phyloP scores from a whole-genome alignment of 345 rosid species.

The Carallia brachiata region DNA sequence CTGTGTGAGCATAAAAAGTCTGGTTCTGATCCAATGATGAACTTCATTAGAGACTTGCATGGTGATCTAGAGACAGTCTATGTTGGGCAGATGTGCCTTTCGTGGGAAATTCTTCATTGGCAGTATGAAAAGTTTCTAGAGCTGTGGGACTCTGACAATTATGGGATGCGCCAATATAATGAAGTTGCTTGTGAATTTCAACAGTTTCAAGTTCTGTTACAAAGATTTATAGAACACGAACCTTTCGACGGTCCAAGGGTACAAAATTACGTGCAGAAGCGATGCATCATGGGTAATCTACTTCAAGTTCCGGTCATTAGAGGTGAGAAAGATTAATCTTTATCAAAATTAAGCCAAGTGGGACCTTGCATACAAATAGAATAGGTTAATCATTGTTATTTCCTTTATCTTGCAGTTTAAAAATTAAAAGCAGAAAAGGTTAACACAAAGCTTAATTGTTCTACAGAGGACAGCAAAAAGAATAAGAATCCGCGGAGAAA shows the following conservation, averaged over 20 bases:
- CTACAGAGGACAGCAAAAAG: conserved; percentile 66
- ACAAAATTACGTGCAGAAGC: conserved; percentile 63
- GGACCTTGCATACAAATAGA: background rate
- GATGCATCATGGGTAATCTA: conserved; percentile 67
- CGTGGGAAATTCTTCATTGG: conserved; percentile 98
- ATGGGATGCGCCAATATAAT: conserved; percentile 52
- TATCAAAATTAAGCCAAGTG: background rate
- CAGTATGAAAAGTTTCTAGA: conserved; percentile 76
- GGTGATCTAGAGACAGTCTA: conserved; percentile 76
- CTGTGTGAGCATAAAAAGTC: conserved; percentile 47
- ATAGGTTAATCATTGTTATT: conserved; percentile 5
- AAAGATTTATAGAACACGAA: conserved; percentile 87
- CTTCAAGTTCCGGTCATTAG: conserved; percentile 89
- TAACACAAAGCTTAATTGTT: background rate
- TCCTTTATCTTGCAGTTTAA: conserved; percentile 18
- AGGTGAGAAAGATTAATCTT: conserved; percentile 40
- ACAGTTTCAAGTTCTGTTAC: conserved; percentile 82
- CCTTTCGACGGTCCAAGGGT: conserved; percentile 80
- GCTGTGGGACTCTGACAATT: conserved; percentile 66
- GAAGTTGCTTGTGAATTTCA: conserved; percentile 93
- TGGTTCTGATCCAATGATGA: conserved; percentile 48
- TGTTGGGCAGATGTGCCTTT: conserved; percentile 95
- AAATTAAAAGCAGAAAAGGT: too few species aligned
- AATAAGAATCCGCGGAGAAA: conserved; percentile 45
- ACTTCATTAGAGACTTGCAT: conserved; percentile 58